Percentiles rank a stretch among this genome's conserved stretches.
phyloP scores from a whole-genome alignment of 192 early-diverging fungal genomes.

The Tieghemiomyces parasiticus region DNA sequence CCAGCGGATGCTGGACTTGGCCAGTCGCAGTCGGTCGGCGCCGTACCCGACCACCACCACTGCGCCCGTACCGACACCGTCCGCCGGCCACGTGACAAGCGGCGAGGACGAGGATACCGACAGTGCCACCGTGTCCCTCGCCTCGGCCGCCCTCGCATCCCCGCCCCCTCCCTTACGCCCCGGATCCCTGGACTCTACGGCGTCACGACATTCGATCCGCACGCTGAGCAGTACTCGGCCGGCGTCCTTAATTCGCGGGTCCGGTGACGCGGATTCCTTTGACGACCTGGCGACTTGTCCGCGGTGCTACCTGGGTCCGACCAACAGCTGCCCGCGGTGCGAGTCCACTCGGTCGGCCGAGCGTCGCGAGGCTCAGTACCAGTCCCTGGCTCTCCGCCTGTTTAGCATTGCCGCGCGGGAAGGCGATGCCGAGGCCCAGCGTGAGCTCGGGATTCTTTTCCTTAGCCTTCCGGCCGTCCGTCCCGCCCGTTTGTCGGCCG shows the following conservation, averaged over 20 bases:
- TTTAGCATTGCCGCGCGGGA: conserved; percentile 12
- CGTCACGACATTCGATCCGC: not conserved
- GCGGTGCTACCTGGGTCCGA: not conserved
- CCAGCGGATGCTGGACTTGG: not conserved
- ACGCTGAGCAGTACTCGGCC: not conserved
- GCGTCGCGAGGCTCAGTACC: conserved; percentile 3
- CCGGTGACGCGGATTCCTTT: too few species aligned
- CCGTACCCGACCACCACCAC: not conserved
- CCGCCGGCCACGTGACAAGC: not conserved
- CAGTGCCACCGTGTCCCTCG: too few species aligned
- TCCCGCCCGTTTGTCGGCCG: not conserved
- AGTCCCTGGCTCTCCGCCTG: not conserved
- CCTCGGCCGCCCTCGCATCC: not conserved
- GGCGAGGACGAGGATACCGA: not conserved
- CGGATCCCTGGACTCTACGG: not conserved
- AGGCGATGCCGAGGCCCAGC: conserved; percentile 11
- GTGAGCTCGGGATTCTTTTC: conserved; percentile 6
- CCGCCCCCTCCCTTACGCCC: not conserved
- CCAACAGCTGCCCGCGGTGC: not conserved
- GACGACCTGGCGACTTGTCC: too few species aligned
- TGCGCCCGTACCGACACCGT: not conserved
- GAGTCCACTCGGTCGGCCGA: not conserved
- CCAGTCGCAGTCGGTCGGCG: conserved; percentile 9
- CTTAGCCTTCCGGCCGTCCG: conserved; percentile 1
- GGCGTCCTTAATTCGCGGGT: too few species aligned